Evolutionary conservation across 129 eudicot species (phyloP), one percentile per base, ranked within the genome.

Genomic region (Glebionis coronaria): DNA sequence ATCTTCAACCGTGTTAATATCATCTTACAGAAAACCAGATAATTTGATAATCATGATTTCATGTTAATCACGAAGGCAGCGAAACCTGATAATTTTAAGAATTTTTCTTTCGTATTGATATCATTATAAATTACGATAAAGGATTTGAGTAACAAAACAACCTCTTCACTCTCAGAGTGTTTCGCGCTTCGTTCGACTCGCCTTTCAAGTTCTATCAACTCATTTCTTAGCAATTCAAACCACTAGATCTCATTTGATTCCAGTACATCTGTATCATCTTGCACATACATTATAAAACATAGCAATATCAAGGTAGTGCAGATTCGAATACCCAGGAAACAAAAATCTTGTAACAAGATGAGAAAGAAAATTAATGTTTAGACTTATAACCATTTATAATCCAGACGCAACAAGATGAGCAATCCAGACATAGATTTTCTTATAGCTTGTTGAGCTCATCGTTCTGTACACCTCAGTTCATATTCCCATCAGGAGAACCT

Each of bases 201-300:
- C 74, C 78, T 79, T 83, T 94, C 99, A 69, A 94, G 95, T 82
- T 89, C 93, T 65, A 89, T 87, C 42, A 94, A 82, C 68, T 94
- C 99, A 76, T 78, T 86, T 77, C 93, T 86, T 52, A 94, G 65
- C 44, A 82, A 78, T 71, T 89, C 97, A 75, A 94, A 94, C 29
- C 99, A 88, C 54, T 79, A 90, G 77, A 84, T 73, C 72, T 94
- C 95, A 75, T 82, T 78, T 65, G 93, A 78, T 65, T 79, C 87
- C 56, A 74, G 78, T 67, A 70, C 75, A 66, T 61, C 79, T 20
- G 65, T 59, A 54, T 74, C 82, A 61, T 64, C 81, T 96, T 92
- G 86, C 78, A 77, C 2, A 8, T 25, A n/a, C 62, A 56, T 56
- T 56, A 56, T 56, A 56, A 4, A 56, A 20, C 15, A 56, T 64